phyloP scores from a whole-genome alignment of 805 yeast genomes.

The Yarrowia keelungensis region DNA sequence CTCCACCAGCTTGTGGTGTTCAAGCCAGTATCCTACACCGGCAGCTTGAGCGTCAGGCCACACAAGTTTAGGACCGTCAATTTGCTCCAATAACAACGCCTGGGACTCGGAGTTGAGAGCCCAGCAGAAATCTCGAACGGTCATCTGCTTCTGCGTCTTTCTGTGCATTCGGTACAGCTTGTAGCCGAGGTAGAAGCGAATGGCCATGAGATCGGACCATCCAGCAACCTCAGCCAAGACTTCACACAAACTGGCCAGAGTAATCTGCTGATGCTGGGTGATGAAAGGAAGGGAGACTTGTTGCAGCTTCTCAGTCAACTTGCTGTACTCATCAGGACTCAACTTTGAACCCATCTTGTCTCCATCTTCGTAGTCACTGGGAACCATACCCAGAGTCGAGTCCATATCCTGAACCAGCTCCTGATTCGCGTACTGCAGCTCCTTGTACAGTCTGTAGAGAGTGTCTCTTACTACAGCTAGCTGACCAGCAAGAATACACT shows the following conservation, averaged over 20 bases:
- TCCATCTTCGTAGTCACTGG: not conserved
- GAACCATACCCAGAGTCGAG: constrained; percentile 41
- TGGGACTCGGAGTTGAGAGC: constrained; percentile 84
- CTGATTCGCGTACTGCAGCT: constrained; percentile 61
- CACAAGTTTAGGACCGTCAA: constrained; percentile 54
- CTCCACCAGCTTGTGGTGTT: constrained; percentile 54
- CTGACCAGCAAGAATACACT: constrained; percentile 70
- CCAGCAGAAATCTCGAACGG: constrained; percentile 86
- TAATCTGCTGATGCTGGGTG: constrained; percentile 90
- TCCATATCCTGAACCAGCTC: constrained; percentile 51
- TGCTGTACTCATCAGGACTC: constrained; percentile 50
- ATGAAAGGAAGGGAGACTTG: constrained; percentile 75
- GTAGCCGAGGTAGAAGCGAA: constrained; percentile 73
- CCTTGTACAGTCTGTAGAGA: constrained; percentile 59
- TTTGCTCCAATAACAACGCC: constrained; percentile 63
- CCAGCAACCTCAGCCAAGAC: constrained; percentile 62
- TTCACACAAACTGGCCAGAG: constrained; percentile 72
- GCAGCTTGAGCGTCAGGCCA: constrained; percentile 68
- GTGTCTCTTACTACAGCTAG: constrained; percentile 62
- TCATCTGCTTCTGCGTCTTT: constrained; percentile 59
- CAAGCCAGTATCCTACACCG: constrained; percentile 77
- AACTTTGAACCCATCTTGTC: constrained; percentile 2
- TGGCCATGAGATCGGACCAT: constrained; percentile 67
- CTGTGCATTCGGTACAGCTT: constrained; percentile 66
- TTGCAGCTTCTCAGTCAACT: constrained; percentile 65